phyloP scores from a whole-genome alignment of 345 rosid genomes.

The Eutrema japonicum region DNA sequence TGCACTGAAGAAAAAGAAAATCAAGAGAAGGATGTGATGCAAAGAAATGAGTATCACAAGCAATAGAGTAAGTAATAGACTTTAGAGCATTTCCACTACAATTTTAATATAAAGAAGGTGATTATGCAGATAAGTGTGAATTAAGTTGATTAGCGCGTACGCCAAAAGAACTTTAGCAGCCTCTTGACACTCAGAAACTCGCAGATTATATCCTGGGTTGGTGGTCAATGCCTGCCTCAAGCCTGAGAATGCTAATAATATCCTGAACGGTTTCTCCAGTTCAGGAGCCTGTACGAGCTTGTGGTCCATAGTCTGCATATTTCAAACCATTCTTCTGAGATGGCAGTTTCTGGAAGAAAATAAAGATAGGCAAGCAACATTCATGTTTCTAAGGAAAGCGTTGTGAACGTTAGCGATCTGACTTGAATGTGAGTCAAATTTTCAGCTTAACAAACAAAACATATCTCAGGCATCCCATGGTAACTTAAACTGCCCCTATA shows the following conservation, averaged over 20 bases:
- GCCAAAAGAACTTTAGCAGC: conserved; percentile 79
- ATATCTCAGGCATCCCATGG: conserved; percentile 2
- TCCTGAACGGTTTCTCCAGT: conserved; percentile 63
- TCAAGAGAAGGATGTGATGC: conserved; percentile 21
- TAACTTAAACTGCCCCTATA: conserved; percentile 15
- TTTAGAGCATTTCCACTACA: conserved; percentile 23
- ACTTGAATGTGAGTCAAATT: conserved; percentile 11
- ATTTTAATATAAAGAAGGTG: not conserved
- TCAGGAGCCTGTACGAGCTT: conserved; percentile 60
- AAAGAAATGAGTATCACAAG: conserved; percentile 15
- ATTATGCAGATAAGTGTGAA: conserved; percentile 13
- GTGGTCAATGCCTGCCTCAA: conserved; percentile 81
- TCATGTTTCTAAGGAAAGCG: conserved; percentile 13
- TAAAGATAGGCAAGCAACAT: conserved; percentile 27
- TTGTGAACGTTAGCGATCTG: conserved; percentile 4
- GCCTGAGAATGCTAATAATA: conserved; percentile 94
- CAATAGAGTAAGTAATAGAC: conserved; percentile 9
- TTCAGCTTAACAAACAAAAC: conserved; percentile 8
- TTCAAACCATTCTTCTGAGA: conserved; percentile 43
- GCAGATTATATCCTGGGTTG: conserved; percentile 89
- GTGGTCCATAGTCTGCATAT: conserved; percentile 77
- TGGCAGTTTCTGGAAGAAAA: conserved; percentile 37
- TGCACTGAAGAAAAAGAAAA: conserved; percentile 54
- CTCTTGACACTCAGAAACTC: conserved; percentile 92
- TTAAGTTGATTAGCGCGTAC: conserved; percentile 52